Conservation (phyloP, 257 asterid genomes). For the Capsicum rhomboideum region DNA sequence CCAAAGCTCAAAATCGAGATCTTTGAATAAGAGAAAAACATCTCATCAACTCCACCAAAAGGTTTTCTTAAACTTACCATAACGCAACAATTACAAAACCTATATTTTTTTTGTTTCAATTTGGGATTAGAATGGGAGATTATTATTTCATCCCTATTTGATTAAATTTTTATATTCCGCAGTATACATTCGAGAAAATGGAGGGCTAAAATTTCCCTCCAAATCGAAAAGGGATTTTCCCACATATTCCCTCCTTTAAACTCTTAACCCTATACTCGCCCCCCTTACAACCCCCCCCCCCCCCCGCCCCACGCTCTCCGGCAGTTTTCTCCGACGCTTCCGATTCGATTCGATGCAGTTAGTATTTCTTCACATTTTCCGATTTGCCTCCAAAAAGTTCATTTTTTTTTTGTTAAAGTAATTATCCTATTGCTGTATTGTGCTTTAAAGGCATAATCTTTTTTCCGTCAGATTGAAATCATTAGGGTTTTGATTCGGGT, state of each 20-base stretch:
- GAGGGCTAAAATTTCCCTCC: slow-evolving; percentile 51
- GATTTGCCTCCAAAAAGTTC: background rate
- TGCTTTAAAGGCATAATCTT: background rate
- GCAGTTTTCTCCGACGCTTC: background rate
- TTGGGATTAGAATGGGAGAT: too few species aligned
- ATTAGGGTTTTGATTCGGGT: background rate
- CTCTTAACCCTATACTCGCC: slow-evolving; percentile 7
- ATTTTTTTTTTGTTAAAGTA: background rate
- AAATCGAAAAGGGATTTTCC: slow-evolving; percentile 1
- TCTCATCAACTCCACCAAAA: too few species aligned
- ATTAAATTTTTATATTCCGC: too few species aligned
- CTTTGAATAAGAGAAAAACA: too few species aligned
- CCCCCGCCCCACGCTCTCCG: background rate
- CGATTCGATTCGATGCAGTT: background rate
- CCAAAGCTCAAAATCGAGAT: too few species aligned
- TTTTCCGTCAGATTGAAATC: background rate
- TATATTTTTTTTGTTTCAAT: too few species aligned
- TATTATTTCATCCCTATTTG: too few species aligned
- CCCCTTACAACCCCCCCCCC: background rate
- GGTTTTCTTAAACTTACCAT: too few species aligned
- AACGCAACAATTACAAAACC: too few species aligned
- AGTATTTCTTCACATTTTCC: background rate
- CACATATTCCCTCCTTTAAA: slow-evolving; percentile 25
- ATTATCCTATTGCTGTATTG: background rate
- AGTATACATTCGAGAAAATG: background rate